A percentile compares a stretch with the other conserved stretches of the same genome.
These are phyloP conservation scores for Graphiopsis chlorocephala DNA, from an alignment of 2,329 filamentous ascomycete genomes.

Conservation along the genomic window DNA sequence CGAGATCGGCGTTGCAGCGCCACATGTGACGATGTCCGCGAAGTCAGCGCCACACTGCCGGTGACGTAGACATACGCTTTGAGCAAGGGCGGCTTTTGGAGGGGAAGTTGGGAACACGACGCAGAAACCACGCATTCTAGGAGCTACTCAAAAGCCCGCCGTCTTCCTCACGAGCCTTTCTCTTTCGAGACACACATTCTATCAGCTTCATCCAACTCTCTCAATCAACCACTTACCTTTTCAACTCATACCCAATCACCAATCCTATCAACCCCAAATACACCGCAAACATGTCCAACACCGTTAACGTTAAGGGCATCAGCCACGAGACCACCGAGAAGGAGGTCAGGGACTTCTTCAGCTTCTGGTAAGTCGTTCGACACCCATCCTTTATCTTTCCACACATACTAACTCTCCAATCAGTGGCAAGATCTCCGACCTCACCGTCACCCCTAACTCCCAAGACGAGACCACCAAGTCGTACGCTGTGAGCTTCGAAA, in stretches of 20 bases:
- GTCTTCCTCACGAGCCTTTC: neutral
- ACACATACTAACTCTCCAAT: neutral
- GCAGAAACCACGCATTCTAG: conserved; percentile 6
- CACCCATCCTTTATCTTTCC: neutral
- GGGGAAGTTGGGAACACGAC: conserved; percentile 8
- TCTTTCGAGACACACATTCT: neutral
- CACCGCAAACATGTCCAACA: conserved; percentile 52
- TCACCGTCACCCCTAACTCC: conserved; percentile 68
- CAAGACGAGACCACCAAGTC: conserved; percentile 65
- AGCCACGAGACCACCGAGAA: conserved; percentile 76
- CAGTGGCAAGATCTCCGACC: conserved; percentile 85
- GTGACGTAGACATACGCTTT: neutral
- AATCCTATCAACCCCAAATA: neutral
- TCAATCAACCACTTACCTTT: neutral
- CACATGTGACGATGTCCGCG: neutral
- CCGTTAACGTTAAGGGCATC: conserved; percentile 89
- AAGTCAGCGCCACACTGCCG: neutral
- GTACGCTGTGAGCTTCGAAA: conserved; percentile 94
- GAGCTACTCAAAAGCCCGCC: neutral
- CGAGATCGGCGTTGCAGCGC: conserved; percentile 1
- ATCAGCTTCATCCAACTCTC: neutral
- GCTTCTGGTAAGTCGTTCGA: conserved; percentile 68
- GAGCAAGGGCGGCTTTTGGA: conserved; percentile 1
- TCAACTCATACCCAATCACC: neutral
- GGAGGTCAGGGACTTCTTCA: conserved; percentile 96